A percentile compares a stretch with the other conserved stretches of the same genome.
These are phyloP conservation scores for Ormosia emarginata DNA, from an alignment of 306 rosid genomes.

Conservation along the genomic window DNA sequence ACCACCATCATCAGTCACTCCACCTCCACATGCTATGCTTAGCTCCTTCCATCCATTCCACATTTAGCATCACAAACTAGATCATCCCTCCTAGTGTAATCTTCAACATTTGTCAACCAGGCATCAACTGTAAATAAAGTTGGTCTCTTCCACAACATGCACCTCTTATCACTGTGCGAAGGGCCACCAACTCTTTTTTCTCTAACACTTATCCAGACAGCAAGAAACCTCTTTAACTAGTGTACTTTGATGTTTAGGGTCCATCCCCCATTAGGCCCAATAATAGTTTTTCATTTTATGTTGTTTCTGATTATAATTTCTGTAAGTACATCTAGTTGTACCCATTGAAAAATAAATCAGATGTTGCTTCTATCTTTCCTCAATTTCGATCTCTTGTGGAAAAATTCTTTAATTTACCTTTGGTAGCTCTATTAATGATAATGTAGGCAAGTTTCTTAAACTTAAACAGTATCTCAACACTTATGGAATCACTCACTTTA, in stretches of 20 bases:
- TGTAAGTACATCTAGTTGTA: background rate
- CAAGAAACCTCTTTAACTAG: background rate
- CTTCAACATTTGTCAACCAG: no score
- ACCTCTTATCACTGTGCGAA: no score
- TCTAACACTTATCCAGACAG: no score
- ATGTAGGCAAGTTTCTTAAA: background rate
- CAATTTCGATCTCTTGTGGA: background rate
- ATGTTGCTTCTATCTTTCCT: background rate
- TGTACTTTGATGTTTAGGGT: background rate
- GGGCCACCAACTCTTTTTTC: no score
- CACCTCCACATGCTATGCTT: no score
- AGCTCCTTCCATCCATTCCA: no score
- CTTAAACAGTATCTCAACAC: background rate
- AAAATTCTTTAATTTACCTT: background rate
- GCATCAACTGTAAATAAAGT: no score
- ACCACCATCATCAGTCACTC: no score
- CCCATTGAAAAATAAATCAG: background rate
- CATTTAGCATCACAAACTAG: no score
- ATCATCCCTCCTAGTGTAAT: no score
- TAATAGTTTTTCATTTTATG: background rate
- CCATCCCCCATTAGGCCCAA: background rate
- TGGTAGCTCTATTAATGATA: background rate
- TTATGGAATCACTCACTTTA: background rate
- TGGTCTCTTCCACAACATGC: no score
- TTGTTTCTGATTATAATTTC: background rate